Evolutionary conservation across 345 rosid genomes (phyloP).

Genomic region (Gossypium longicalyx): DNA sequence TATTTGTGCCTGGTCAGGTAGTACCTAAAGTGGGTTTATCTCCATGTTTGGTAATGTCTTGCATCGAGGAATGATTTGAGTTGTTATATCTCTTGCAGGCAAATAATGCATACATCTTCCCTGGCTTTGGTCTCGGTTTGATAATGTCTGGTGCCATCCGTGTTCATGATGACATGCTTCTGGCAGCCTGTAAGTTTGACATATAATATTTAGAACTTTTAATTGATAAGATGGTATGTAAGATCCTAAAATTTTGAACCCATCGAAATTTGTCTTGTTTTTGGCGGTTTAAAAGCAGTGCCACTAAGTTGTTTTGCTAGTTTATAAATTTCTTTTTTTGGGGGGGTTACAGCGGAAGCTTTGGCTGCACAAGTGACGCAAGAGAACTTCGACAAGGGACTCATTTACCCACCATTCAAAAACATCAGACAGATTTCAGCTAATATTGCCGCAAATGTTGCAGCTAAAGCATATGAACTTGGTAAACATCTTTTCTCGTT

Average conservation of each 20-base stretch:
- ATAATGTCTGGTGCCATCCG: slow-evolving; percentile 97
- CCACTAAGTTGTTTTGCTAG: neutral
- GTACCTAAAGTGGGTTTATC: neutral
- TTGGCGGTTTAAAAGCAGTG: too few relatives aligned
- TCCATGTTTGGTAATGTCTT: neutral
- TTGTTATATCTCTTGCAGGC: slow-evolving; percentile 43
- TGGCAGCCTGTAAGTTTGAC: slow-evolving; percentile 69
- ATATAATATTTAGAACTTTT: neutral
- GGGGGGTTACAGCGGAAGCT: slow-evolving; percentile 63
- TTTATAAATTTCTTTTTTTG: neutral
- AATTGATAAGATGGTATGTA: neutral
- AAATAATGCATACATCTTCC: slow-evolving; percentile 94
- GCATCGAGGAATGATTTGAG: slow-evolving; percentile 12
- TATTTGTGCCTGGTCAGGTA: slow-evolving; percentile 70
- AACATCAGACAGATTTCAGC: slow-evolving; percentile 93
- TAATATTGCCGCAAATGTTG: slow-evolving; percentile 83
- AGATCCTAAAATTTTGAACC: too few relatives aligned
- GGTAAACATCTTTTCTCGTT: slow-evolving; percentile 37
- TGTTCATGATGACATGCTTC: slow-evolving; percentile 90
- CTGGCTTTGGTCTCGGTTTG: slow-evolving; percentile 90
- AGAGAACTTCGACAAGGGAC: slow-evolving; percentile 80
- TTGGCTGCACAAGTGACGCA: slow-evolving; percentile 69
- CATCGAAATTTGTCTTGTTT: too few relatives aligned
- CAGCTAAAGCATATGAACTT: slow-evolving; percentile 87
- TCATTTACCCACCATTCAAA: slow-evolving; percentile 75